Percentiles rank a stretch among this genome's conserved stretches.
These are phyloP conservation scores for Acacia pycnantha DNA, from an alignment of 331 rosid species.

Conservation along the genomic window DNA sequence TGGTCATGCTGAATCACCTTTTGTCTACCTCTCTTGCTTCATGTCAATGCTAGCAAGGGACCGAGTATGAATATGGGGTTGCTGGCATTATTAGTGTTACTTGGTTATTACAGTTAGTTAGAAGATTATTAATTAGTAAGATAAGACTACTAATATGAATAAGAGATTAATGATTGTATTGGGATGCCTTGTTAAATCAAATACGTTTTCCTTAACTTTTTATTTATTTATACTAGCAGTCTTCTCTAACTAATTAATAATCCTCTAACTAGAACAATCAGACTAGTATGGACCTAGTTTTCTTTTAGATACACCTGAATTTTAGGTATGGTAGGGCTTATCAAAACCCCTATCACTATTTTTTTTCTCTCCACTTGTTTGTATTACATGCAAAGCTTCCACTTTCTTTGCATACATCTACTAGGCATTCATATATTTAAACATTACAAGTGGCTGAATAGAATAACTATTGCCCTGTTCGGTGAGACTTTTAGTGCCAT, in stretches of 20 bases:
- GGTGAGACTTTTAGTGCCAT: neutral
- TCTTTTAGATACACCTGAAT: neutral
- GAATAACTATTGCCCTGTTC: neutral
- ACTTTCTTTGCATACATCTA: constrained; percentile 17
- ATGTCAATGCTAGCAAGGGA: neutral
- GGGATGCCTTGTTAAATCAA: too few species aligned
- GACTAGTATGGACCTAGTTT: neutral
- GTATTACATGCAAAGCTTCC: constrained; percentile 3
- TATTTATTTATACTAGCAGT: too few species aligned
- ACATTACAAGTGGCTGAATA: neutral
- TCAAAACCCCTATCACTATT: neutral
- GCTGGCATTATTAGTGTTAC: neutral
- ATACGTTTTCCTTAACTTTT: too few species aligned
- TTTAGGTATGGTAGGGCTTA: neutral
- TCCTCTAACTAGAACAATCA: neutral
- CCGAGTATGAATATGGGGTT: neutral
- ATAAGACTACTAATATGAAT: too few species aligned
- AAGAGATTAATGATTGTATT: too few species aligned
- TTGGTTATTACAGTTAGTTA: too few species aligned
- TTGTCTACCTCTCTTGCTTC: neutral
- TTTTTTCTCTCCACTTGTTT: neutral
- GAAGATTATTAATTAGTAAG: too few species aligned
- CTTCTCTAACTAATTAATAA: too few species aligned
- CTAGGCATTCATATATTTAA: neutral
- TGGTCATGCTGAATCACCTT: neutral